phyloP scores from a whole-genome alignment of 2,329 filamentous ascomycete species.

The Didymellaceae sp. region DNA sequence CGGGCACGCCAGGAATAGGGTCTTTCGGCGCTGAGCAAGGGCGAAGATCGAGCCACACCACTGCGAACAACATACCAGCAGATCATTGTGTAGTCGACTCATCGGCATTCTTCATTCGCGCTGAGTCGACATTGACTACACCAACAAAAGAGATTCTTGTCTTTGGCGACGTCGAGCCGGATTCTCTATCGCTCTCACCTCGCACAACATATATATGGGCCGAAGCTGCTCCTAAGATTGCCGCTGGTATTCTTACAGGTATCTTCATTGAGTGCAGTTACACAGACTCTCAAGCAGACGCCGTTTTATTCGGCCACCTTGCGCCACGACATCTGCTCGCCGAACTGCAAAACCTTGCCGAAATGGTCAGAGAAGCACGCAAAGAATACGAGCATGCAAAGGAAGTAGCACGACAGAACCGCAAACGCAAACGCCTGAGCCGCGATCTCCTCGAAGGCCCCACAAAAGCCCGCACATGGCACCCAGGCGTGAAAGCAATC shows the following conservation, averaged over 20 bases:
- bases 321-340: conserved; percentile 81
- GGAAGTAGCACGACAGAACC: conserved; percentile 52
- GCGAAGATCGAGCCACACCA: conserved; percentile 23
- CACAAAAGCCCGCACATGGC: conserved; percentile 19
- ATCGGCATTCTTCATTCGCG: conserved; percentile 91
- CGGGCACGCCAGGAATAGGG: conserved; percentile 44
- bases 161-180: conserved; percentile 95
- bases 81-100: conserved; percentile 77
- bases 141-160: conserved; percentile 75
- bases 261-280: conserved; percentile 98
- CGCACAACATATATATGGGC: conserved; percentile 85
- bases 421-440: conserved; percentile 69
- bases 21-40: conserved; percentile 25
- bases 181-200: conserved; percentile 80
- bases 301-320: conserved; percentile 85
- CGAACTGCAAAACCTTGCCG: conserved; percentile 76
- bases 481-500: conserved; percentile 18
- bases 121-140: conserved; percentile 56
- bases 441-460: conserved; percentile 39
- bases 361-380: conserved; percentile 66
- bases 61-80: conserved; percentile 29
- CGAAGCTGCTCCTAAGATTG: conserved; percentile 86
- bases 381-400: conserved; percentile 43
- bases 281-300: conserved; percentile 77
- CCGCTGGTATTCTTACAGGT: conserved; percentile 71